phyloP scores from a whole-genome alignment of 129 eudicot genomes.

The Chrysanthemum lavandulifolium region DNA sequence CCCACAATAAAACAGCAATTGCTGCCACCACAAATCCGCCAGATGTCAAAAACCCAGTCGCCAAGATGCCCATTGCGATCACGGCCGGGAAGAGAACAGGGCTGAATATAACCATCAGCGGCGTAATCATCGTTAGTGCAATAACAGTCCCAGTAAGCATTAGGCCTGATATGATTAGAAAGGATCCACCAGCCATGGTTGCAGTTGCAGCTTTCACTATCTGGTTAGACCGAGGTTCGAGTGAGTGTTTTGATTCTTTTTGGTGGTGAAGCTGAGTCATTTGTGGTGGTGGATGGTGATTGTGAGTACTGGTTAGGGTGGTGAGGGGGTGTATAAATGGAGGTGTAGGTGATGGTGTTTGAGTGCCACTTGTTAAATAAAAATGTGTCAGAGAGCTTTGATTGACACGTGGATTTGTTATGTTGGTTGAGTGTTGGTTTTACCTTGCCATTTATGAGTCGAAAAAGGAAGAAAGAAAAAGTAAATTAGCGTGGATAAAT shows the following conservation, averaged over 20 bases:
- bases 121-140: background rate
- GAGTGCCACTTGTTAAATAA: background rate
- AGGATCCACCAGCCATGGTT: background rate
- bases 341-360: background rate
- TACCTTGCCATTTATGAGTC: no score
- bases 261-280: background rate
- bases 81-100: slow-evolving; percentile 45
- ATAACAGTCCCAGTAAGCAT: background rate
- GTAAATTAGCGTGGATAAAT: no score
- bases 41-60: slow-evolving; percentile 45
- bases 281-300: slow-evolving; percentile 1
- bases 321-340: background rate
- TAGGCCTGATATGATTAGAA: background rate
- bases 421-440: background rate
- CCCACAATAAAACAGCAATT: slow-evolving; percentile 39
- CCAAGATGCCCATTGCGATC: slow-evolving; percentile 25
- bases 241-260: background rate
- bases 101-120: slow-evolving; percentile 28
- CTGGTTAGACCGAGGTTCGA: background rate
- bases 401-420: background rate
- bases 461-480: no score
- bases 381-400: background rate
- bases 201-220: slow-evolving; percentile 1
- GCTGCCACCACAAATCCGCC: slow-evolving; percentile 42
- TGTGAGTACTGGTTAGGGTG: background rate